Percentiles rank a stretch among this genome's conserved stretches.
These are phyloP conservation scores for Suillus paluster DNA, from an alignment of 768 basidiomycete genomes.

Conservation along the genomic window DNA sequence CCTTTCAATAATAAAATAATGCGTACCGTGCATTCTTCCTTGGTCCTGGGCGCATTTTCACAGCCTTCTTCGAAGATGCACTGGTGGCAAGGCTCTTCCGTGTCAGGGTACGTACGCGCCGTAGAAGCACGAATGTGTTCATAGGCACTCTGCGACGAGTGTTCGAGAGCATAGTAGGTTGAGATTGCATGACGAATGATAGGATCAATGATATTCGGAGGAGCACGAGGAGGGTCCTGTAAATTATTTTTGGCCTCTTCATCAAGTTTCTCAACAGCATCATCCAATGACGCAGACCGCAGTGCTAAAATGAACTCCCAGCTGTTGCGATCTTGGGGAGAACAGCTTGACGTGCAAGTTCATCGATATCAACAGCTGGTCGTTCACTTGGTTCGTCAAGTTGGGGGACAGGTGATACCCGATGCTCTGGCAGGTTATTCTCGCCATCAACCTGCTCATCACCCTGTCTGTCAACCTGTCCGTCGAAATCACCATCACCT, in stretches of 20 bases:
- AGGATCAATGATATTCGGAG: neutral
- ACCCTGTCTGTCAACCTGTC: too few species aligned
- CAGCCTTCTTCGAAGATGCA: too few species aligned
- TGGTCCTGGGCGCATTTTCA: too few species aligned
- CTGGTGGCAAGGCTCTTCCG: neutral
- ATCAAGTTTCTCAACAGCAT: neutral
- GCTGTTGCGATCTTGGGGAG: neutral
- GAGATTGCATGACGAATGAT: neutral
- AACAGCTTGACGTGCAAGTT: neutral
- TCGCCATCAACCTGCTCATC: too few species aligned
- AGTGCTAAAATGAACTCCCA: neutral
- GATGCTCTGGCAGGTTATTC: too few species aligned
- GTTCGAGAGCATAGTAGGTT: neutral
- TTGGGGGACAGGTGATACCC: too few species aligned
- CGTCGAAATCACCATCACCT: too few species aligned
- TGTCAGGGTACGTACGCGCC: neutral
- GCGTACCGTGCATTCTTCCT: too few species aligned
- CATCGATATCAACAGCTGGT: constrained; percentile 2
- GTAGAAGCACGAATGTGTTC: neutral
- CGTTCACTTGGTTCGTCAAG: neutral
- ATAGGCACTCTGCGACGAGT: neutral
- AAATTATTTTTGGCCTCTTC: neutral
- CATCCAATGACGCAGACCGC: neutral
- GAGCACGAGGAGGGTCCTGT: neutral
- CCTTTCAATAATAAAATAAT: too few species aligned